These are phyloP conservation scores for Wickerhamomyces bovis DNA, from an alignment of 805 yeast species.

Conservation along the genomic window DNA sequence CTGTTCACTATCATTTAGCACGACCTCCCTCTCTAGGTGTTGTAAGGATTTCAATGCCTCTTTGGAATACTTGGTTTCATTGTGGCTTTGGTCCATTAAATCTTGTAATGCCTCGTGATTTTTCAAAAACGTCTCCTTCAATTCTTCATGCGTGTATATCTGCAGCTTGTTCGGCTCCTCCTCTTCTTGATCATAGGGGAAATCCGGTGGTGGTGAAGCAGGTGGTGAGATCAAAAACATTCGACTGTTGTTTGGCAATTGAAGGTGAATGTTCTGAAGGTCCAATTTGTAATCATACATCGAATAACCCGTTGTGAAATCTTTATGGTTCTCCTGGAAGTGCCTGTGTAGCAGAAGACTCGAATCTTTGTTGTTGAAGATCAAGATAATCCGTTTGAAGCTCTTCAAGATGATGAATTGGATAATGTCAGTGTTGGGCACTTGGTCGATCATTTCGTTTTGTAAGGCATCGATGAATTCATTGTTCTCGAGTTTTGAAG, in stretches of 20 bases:
- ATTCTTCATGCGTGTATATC: conserved; percentile 23
- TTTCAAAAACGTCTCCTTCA: conserved; percentile 16
- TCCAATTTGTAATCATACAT: conserved; percentile 10
- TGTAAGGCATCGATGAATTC: conserved; percentile 18
- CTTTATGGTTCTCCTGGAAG: conserved; percentile 1
- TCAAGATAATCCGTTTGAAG: conserved; percentile 22
- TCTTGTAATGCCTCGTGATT: conserved; percentile 16
- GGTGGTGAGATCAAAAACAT: conserved; percentile 37
- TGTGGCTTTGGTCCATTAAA: conserved; percentile 9
- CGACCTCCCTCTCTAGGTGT: conserved; percentile 17
- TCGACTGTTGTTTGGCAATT: conserved; percentile 28
- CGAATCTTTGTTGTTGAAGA: conserved; percentile 15
- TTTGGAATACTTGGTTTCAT: conserved; percentile 6
- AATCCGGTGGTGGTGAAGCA: conserved; percentile 37
- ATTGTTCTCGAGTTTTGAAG: conserved; percentile 13
- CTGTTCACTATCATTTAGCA: conserved; percentile 17
- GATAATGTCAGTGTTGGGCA: conserved; percentile 15
- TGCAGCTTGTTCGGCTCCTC: conserved; percentile 30
- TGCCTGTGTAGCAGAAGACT: conserved; percentile 5
- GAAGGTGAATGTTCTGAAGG: conserved; percentile 19
- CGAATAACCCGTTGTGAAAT: conserved; percentile 16
- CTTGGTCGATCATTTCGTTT: conserved; percentile 18
- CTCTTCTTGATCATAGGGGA: conserved; percentile 32
- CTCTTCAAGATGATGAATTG: conserved; percentile 25
- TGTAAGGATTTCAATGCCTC: conserved; percentile 3